Evolutionary conservation across 2,329 filamentous ascomycete species (phyloP).

Genomic region (Apiospora aurea): DNA sequence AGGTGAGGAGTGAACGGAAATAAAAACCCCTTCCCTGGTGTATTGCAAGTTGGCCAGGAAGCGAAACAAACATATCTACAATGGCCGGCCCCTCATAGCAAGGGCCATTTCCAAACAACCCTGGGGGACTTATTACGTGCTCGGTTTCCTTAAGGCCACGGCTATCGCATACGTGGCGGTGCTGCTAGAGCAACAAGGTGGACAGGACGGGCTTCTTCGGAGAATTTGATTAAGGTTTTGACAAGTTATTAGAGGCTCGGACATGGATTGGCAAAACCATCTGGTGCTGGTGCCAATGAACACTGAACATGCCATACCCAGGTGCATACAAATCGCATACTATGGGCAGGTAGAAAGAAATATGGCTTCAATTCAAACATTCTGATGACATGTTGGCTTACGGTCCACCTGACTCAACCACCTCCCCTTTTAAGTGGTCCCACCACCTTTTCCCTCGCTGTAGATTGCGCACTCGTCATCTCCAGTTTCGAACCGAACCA

Average conservation of each 20-base stretch:
- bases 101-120: not conserved
- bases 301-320: not conserved
- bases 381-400: constrained; percentile 16
- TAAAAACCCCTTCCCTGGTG: not conserved
- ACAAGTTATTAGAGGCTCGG: constrained; percentile 10
- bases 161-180: constrained; percentile 14
- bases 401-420: constrained; percentile 18
- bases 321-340: not conserved
- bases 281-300: constrained; percentile 5
- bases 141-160: not conserved
- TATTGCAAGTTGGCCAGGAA: not conserved
- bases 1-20: not conserved
- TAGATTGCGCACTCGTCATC: constrained; percentile 21
- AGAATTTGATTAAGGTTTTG: constrained; percentile 22
- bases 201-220: constrained; percentile 19
- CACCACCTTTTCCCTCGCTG: not conserved
- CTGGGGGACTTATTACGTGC: not conserved
- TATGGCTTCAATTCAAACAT: not conserved
- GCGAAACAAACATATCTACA: not conserved
- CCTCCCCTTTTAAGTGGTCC: not conserved
- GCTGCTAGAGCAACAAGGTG: constrained; percentile 20
- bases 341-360: not conserved
- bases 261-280: constrained; percentile 18
- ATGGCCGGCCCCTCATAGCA: not conserved
- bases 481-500: not conserved